Evolutionary conservation across 225 moss, liverwort and hornwort genomes (phyloP).

Genomic region (Marchantia polymorpha): DNA sequence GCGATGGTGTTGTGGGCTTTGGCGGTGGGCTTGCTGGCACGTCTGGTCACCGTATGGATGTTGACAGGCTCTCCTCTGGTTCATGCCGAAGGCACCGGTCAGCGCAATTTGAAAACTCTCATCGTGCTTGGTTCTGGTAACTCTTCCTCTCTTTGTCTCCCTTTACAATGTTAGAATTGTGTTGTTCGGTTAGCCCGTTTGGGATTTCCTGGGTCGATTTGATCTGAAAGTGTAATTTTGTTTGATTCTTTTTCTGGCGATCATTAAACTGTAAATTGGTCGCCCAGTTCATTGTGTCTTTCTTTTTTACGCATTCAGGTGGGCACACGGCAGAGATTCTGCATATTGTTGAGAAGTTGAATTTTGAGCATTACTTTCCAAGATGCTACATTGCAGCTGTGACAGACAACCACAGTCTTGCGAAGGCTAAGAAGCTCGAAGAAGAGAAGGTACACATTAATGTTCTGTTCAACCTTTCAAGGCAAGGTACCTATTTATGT

Average conservation of each 20-base stretch:
- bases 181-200: not conserved
- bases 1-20: conserved; percentile 20
- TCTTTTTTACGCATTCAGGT: conserved; percentile 21
- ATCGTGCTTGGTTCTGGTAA: conserved; percentile 47
- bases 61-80: conserved; percentile 33
- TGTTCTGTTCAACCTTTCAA: not conserved
- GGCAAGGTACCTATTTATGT: not conserved
- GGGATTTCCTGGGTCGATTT: not conserved
- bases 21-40: conserved; percentile 31
- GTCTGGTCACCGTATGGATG: conserved; percentile 40
- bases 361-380: conserved; percentile 37
- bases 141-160: not conserved
- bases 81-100: not conserved
- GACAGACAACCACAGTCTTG: conserved; percentile 47
- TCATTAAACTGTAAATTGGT: too few species aligned
- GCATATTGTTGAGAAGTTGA: conserved; percentile 36
- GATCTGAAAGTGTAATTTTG: not conserved
- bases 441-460: conserved; percentile 15
- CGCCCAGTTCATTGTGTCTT: not conserved
- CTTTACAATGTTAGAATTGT: not conserved
- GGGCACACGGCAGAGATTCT: conserved; percentile 55
- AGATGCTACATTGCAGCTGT: conserved; percentile 50
- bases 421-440: conserved; percentile 41
- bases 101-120: conserved; percentile 39
- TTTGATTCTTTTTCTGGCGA: not conserved